Percentiles rank a stretch among this genome's conserved stretches.
Evolutionary conservation across 495 filamentous ascomycete genomes (phyloP).

Genomic region (Trichoderma virens): DNA sequence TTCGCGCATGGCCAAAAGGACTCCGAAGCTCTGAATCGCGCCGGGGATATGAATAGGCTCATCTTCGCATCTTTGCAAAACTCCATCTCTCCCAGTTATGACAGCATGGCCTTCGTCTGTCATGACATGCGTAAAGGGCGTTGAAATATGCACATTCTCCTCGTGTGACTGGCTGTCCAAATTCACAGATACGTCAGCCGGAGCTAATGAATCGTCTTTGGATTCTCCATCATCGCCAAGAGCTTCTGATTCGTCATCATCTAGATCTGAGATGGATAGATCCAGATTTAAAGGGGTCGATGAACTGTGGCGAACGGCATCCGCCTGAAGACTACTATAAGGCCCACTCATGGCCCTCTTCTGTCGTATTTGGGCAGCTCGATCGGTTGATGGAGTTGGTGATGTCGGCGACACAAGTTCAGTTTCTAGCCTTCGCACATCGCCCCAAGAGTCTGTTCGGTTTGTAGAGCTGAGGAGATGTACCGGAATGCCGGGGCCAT

Average conservation of each 20-base stretch:
- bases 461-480: background rate
- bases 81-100: conserved; percentile 68
- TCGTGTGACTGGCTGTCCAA: conserved; percentile 14
- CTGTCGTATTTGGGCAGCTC: conserved; percentile 12
- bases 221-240: background rate
- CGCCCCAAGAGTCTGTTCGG: background rate
- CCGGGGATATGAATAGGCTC: conserved; percentile 91
- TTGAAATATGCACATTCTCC: conserved; percentile 45
- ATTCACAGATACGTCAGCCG: background rate
- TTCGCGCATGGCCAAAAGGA: conserved; percentile 70
- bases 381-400: background rate
- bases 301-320: conserved; percentile 18
- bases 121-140: conserved; percentile 71
- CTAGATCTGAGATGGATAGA: conserved; percentile 21
- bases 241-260: conserved; percentile 25
- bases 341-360: conserved; percentile 22
- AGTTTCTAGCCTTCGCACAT: conserved; percentile 4
- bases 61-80: conserved; percentile 76
- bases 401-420: conserved; percentile 1
- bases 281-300: conserved; percentile 18
- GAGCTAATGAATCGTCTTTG: background rate
- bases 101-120: conserved; percentile 79
- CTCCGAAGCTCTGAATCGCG: conserved; percentile 80
- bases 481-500: conserved; percentile 9
- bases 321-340: conserved; percentile 24